Base-by-base conservation (phyloP, 169 alveolate genomes). In the Eimeria tenella region DNA sequence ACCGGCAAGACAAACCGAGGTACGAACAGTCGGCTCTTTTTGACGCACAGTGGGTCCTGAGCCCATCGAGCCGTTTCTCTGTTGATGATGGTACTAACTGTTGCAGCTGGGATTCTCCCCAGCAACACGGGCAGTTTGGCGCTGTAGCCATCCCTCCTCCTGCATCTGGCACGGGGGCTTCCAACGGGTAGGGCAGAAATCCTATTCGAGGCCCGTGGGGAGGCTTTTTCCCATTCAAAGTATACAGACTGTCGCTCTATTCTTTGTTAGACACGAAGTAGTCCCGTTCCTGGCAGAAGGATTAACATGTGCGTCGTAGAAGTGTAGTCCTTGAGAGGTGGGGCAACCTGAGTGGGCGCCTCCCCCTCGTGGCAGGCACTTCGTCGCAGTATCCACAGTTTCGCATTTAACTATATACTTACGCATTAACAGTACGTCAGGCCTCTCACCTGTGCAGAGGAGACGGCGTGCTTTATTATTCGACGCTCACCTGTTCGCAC, bases 51-150 rank as follows among this genome's bases (percentile, higher is more conserved):
- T 73, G 83, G 83, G 19, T 17, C 49, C 56, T 42, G 55, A 73
- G 83, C 83, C 21, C 75, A 31, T 65, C 42, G 8, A 65, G 42
- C 75, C 75, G 6, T 11, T 65, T 19, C 83, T n/a, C 86, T 52
- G 86, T 68, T 52, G 86, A 23, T 52, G 68, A 19, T 23, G 49
- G 68, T n/a, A 15, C 68, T 5, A 13, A 21, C 65, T 63, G 65
- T 15, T 19, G 65, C 65, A 52, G 68, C 68, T 77, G 86, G 86
- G 86, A 77, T n/a, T 50, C 42, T 7, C 65, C 62, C 86, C 86
- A 77, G 65, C 83, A 73, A 49, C 83, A 73, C 55, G 55, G 49
- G 65, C 86, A 77, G 86, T 52, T 77, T 19, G 86, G 23, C 23
- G 86, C 86, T 50, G 6, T 31, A 42, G 86, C 86, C 23, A 68